Conservation (phyloP, 1,139 yeast species). For the Hansenula lynferdii region DNA sequence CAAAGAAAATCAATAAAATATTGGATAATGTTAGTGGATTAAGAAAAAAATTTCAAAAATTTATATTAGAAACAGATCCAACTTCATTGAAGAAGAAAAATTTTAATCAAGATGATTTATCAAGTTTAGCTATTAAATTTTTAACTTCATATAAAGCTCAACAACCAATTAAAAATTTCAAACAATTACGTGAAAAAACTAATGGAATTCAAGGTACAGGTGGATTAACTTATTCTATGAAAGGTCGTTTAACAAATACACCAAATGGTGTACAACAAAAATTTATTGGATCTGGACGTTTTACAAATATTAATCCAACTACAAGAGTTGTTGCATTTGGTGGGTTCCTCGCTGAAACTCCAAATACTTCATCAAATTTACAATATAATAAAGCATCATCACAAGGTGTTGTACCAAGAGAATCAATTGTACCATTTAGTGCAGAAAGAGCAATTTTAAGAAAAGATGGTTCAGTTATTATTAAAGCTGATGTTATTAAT, state of each 20-base stretch:
- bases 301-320: slow-evolving; percentile 35
- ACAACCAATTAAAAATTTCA: slow-evolving; percentile 11
- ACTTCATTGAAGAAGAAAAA: slow-evolving; percentile 25
- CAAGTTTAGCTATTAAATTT: slow-evolving; percentile 33
- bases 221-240: slow-evolving; percentile 66
- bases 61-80: slow-evolving; percentile 35
- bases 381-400: slow-evolving; percentile 11
- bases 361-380: slow-evolving; percentile 2
- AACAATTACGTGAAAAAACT: slow-evolving; percentile 9
- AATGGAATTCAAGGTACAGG: slow-evolving; percentile 56
- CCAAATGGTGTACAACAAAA: slow-evolving; percentile 69
- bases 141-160: slow-evolving; percentile 22
- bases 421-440: slow-evolving; percentile 17
- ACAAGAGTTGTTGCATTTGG: slow-evolving; percentile 59
- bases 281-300: slow-evolving; percentile 66
- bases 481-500: slow-evolving; percentile 3
- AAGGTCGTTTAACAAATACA: slow-evolving; percentile 67
- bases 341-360: slow-evolving; percentile 55
- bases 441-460: slow-evolving; percentile 12
- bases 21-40: slow-evolving; percentile 21
- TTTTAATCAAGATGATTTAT: slow-evolving; percentile 28
- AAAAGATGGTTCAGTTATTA: slow-evolving; percentile 15
- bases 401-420: slow-evolving; percentile 16
- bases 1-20: slow-evolving; percentile 13
- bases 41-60: slow-evolving; percentile 35